Percentiles rank a stretch among this genome's conserved stretches.
Conservation (phyloP, 352 stramenopile species). For the Phytophthora kernoviae region DNA sequence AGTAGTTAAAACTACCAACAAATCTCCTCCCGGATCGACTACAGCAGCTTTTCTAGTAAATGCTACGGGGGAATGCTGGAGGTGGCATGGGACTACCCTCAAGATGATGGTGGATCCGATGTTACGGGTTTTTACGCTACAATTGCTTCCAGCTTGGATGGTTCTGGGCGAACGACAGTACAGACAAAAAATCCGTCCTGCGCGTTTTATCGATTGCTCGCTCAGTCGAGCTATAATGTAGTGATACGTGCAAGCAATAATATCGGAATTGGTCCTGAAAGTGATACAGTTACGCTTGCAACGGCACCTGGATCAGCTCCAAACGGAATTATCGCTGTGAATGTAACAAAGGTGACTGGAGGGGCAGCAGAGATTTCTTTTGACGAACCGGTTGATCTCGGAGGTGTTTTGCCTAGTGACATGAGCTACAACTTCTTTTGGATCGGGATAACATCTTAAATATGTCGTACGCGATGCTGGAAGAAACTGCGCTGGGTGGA, state of each 20-base stretch:
- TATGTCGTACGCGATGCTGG: slow-evolving; percentile 40
- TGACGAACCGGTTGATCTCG: slow-evolving; percentile 58
- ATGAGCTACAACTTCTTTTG: slow-evolving; percentile 61
- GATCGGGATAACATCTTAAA: slow-evolving; percentile 42
- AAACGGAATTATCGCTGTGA: slow-evolving; percentile 34
- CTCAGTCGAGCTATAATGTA: slow-evolving; percentile 45
- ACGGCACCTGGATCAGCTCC: slow-evolving; percentile 42
- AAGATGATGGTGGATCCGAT: slow-evolving; percentile 39
- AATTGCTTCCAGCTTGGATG: slow-evolving; percentile 32
- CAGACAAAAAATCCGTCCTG: slow-evolving; percentile 16
- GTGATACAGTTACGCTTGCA: slow-evolving; percentile 32
- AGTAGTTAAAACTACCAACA: slow-evolving; percentile 35
- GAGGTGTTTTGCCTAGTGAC: slow-evolving; percentile 33
- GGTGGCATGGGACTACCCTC: slow-evolving; percentile 46
- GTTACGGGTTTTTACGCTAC: slow-evolving; percentile 41
- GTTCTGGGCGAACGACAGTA: slow-evolving; percentile 26
- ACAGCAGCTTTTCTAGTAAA: slow-evolving; percentile 12
- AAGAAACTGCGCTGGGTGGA: neutral
- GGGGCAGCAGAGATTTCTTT: slow-evolving; percentile 56
- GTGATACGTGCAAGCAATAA: slow-evolving; percentile 49
- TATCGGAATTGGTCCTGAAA: slow-evolving; percentile 39
- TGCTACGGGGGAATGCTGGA: slow-evolving; percentile 54
- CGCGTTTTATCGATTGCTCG: slow-evolving; percentile 47
- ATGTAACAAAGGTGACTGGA: slow-evolving; percentile 35
- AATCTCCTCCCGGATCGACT: slow-evolving; percentile 58